phyloP scores from a whole-genome alignment of 768 basidiomycete genomes.

The Russula sp. region DNA sequence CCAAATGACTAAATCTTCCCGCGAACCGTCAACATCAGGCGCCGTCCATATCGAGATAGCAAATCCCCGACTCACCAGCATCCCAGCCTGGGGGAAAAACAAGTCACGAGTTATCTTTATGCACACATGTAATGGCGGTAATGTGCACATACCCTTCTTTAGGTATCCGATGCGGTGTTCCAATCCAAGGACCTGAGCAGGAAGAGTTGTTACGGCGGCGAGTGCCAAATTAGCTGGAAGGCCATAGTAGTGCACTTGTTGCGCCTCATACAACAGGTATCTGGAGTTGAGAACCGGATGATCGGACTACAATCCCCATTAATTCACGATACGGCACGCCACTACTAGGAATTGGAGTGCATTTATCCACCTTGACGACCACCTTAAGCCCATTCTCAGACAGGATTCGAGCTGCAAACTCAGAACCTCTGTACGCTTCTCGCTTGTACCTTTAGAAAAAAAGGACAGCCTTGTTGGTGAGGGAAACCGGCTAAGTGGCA shows the following conservation, averaged over 20 bases:
- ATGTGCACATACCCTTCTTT: constrained; percentile 45
- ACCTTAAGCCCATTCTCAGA: constrained; percentile 52
- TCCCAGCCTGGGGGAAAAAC: constrained; percentile 50
- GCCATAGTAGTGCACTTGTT: constrained; percentile 63
- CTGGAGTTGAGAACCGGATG: constrained; percentile 54
- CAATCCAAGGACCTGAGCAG: constrained; percentile 59
- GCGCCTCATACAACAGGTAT: constrained; percentile 65
- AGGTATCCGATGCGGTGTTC: constrained; percentile 67
- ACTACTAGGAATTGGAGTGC: neutral
- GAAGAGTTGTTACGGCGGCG: constrained; percentile 55
- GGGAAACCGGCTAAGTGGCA: constrained; percentile 7
- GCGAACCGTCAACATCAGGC: constrained; percentile 56
- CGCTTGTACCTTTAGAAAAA: constrained; percentile 39
- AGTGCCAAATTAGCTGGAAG: constrained; percentile 50
- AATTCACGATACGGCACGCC: neutral
- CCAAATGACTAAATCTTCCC: constrained; percentile 61
- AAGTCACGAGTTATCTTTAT: neutral
- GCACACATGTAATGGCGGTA: constrained; percentile 50
- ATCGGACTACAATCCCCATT: constrained; percentile 33
- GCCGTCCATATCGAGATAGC: neutral
- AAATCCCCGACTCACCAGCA: constrained; percentile 38
- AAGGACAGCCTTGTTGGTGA: neutral
- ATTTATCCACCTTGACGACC: constrained; percentile 47
- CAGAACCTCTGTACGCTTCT: constrained; percentile 58
- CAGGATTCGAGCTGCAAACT: constrained; percentile 58